Conservation (phyloP, 139 green algal genomes). For the Edaphochlamys debaryana region DNA sequence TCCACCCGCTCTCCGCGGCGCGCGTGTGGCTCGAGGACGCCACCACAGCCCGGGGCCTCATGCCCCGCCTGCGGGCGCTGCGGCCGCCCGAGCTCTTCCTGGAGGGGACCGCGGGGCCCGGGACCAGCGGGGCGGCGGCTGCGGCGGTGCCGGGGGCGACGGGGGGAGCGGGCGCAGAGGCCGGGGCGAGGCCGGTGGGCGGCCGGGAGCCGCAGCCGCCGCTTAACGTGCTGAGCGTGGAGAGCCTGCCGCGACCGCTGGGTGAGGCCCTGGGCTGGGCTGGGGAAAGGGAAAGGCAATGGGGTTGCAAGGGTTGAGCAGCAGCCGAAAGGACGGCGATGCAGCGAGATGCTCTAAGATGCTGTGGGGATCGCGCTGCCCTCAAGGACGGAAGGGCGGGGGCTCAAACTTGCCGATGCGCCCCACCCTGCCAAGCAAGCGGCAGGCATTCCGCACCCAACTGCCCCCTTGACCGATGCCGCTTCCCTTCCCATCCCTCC, state of each 20-base stretch:
- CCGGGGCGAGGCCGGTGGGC: too few species aligned
- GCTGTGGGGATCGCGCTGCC: too few species aligned
- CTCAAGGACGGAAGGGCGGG: too few species aligned
- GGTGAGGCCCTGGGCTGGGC: conserved; percentile 13
- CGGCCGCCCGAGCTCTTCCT: neutral
- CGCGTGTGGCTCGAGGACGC: conserved; percentile 20
- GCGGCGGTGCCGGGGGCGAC: neutral
- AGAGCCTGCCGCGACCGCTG: conserved; percentile 43
- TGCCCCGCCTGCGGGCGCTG: conserved; percentile 39
- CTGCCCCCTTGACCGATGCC: too few species aligned
- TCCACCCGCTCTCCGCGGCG: conserved; percentile 48
- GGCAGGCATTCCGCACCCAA: too few species aligned
- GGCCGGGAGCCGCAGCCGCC: conserved; percentile 16
- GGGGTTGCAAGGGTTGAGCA: too few species aligned
- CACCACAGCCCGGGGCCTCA: conserved; percentile 15
- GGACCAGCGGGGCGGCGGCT: conserved; percentile 20
- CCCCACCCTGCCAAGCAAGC: too few species aligned
- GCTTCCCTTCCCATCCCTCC: too few species aligned
- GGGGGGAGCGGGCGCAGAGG: neutral
- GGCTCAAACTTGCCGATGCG: too few species aligned
- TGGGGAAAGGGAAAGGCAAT: too few species aligned
- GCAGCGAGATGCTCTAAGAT: too few species aligned
- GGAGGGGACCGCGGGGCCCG: conserved; percentile 17
- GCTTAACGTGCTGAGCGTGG: conserved; percentile 33
- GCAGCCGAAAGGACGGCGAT: too few species aligned